These are phyloP conservation scores for Gracilariopsis chorda DNA, from an alignment of 23 red algal genomes.

Conservation along the genomic window DNA sequence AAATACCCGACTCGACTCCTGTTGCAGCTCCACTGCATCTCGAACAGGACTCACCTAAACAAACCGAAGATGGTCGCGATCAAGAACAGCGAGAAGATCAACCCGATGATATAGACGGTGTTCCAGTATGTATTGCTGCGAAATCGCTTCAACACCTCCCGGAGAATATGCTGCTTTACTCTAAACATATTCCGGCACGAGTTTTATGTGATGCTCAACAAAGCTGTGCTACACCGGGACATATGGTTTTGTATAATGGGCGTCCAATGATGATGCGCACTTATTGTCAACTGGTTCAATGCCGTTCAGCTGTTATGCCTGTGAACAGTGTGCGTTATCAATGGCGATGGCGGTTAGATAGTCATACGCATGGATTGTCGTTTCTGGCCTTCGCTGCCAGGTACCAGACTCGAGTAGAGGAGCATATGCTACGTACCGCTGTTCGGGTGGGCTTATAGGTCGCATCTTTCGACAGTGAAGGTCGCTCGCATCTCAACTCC, in stretches of 20 bases:
- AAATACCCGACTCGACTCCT: too few species aligned
- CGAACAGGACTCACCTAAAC: too few species aligned
- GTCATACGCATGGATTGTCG: neutral
- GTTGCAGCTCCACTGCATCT: too few species aligned
- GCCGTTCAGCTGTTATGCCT: neutral
- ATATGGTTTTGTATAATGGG: conserved; percentile 1
- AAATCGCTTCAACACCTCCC: neutral
- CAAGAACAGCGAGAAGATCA: too few species aligned
- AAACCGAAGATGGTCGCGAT: too few species aligned
- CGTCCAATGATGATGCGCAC: conserved; percentile 11
- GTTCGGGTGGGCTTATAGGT: conserved; percentile 27
- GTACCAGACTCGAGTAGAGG: neutral
- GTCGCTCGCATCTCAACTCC: too few species aligned
- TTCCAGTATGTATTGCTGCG: conserved; percentile 27
- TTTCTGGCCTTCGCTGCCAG: conserved; percentile 20
- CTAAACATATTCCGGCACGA: neutral
- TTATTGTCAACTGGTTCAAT: neutral
- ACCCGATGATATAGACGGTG: too few species aligned
- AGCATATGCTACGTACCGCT: neutral
- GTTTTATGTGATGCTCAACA: conserved; percentile 9
- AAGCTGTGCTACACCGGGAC: conserved; percentile 23
- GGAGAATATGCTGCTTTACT: neutral
- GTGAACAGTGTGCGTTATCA: conserved; percentile 2
- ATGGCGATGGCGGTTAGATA: neutral
- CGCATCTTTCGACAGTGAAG: too few species aligned